Conservation (phyloP, 345 rosid species). For the Brassica nigra region DNA sequence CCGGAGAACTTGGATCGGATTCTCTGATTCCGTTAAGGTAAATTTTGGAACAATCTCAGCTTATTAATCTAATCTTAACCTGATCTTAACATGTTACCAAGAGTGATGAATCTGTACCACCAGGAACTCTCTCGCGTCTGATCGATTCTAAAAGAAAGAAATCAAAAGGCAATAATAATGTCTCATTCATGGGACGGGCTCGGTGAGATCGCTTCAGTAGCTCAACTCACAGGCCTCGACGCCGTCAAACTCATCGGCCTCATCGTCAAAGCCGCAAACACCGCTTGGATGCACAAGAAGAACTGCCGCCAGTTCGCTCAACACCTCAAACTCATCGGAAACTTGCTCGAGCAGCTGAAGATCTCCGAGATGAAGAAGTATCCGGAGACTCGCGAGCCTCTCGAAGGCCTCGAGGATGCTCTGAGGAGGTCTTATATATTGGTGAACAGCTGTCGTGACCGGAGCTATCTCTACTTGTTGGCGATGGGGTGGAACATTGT, state of each 20-base stretch:
- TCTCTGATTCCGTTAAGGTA: slow-evolving; percentile 18
- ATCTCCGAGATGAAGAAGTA: slow-evolving; percentile 93
- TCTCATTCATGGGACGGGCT: slow-evolving; percentile 73
- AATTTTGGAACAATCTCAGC: not conserved
- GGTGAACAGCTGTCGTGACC: slow-evolving; percentile 90
- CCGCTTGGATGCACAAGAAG: slow-evolving; percentile 96
- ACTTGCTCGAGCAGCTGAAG: slow-evolving; percentile 81
- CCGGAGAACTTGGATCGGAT: not conserved
- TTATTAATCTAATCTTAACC: no score
- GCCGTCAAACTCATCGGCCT: slow-evolving; percentile 80
- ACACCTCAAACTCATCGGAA: slow-evolving; percentile 89
- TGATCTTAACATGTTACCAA: no score
- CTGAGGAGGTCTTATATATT: slow-evolving; percentile 79
- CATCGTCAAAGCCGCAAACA: slow-evolving; percentile 79
- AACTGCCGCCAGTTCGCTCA: slow-evolving; percentile 93
- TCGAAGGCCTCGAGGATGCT: slow-evolving; percentile 95
- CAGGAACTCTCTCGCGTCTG: not conserved
- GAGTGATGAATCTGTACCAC: not conserved
- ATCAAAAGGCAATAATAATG: slow-evolving; percentile 42
- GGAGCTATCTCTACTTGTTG: slow-evolving; percentile 91
- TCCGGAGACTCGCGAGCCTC: slow-evolving; percentile 94
- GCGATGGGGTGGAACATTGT: slow-evolving; percentile 99
- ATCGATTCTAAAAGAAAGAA: not conserved
- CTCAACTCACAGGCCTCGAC: slow-evolving; percentile 84
- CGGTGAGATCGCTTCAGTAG: slow-evolving; percentile 80